Conservation (phyloP, 2,329 filamentous ascomycete genomes). For the Metarhizium album region DNA sequence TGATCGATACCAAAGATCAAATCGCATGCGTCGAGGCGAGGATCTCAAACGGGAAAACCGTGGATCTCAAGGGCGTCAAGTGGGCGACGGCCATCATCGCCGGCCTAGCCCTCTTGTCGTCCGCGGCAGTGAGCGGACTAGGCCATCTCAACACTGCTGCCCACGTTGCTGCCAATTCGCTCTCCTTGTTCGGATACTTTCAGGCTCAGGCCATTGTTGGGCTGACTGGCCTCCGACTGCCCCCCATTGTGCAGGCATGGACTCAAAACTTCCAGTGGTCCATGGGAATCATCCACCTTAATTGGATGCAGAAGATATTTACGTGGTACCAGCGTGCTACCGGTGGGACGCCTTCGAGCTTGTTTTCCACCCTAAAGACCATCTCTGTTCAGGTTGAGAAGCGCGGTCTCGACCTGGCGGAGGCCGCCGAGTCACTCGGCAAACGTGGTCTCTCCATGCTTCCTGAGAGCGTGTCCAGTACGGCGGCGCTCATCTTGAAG, state of each 20-base stretch:
- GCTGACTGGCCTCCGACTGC: conserved; percentile 67
- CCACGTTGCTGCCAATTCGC: conserved; percentile 81
- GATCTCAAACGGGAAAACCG: conserved; percentile 83
- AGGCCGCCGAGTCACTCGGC: conserved; percentile 25
- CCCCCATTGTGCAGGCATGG: conserved; percentile 81
- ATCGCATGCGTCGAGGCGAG: conserved; percentile 80
- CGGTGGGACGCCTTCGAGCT: conserved; percentile 70
- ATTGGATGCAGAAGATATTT: conserved; percentile 74
- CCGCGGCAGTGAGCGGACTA: conserved; percentile 76
- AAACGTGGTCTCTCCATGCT: conserved; percentile 44
- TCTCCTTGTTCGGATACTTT: conserved; percentile 87
- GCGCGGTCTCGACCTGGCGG: conserved; percentile 31
- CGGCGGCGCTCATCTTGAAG: conserved; percentile 24
- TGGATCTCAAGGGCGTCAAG: conserved; percentile 75
- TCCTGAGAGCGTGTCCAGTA: conserved; percentile 25
- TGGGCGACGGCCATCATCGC: conserved; percentile 84
- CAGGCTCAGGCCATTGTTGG: conserved; percentile 87
- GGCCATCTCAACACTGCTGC: conserved; percentile 92
- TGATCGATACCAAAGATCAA: conserved; percentile 45
- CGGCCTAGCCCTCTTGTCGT: conserved; percentile 69
- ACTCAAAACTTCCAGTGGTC: conserved; percentile 97
- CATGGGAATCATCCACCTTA: conserved; percentile 82
- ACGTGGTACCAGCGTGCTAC: conserved; percentile 94
- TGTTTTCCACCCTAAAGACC: conserved; percentile 60
- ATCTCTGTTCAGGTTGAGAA: conserved; percentile 78